Evolutionary conservation across 2,329 filamentous ascomycete genomes (phyloP), one percentile per base, ranked within the genome.

Genomic region (Paecilomyces variotii): DNA sequence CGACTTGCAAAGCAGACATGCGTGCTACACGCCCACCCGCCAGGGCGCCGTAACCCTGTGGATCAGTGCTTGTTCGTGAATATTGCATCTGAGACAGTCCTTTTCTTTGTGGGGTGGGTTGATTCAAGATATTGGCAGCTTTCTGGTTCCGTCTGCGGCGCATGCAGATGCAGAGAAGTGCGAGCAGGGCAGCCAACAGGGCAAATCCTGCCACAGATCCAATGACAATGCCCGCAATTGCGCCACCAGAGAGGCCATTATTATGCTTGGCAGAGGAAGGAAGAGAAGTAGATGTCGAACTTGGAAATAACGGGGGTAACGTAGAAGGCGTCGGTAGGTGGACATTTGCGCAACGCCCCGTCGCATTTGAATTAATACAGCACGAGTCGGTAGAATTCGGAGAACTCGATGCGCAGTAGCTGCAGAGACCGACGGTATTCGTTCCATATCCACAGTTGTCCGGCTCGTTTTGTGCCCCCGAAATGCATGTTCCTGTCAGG

Each of bases 341-440:
- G n/a, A 99, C 89, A 55, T 84, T 84, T 55, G 83, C 77, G 72
- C 94, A 99, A 62, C 86, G 84, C 27, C 78, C 77, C 59, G 90
- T 83, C n/a, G 88, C 87, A 61, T 91, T 81, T 4, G 92, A 86
- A 67, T 86, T 91, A 68, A 91, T 87, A 74, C 94, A 99, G 79
- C 94, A 99, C 2, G 92, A 95, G 72, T 97, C 93, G 55, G 93
- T 97, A 9, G 91, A 88, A 74, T 97, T 97, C 62, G 87, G 84
- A 28, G 92, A 91, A 66, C 89, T 93, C 5, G 86, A 81, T 50
- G 84, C 82, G 74, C 94, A 99, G 74, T 94, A 97, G 3, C 87
- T 85, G 77, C 94, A 99, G 35, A 99, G 80, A 2, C 92, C 91
- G 57, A 81, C 76, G 6, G 86, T 72, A 67, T 88, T 88, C 63